These are phyloP conservation scores for Xylaria sp. DNA, from an alignment of 2,329 filamentous ascomycete species.

Conservation along the genomic window DNA sequence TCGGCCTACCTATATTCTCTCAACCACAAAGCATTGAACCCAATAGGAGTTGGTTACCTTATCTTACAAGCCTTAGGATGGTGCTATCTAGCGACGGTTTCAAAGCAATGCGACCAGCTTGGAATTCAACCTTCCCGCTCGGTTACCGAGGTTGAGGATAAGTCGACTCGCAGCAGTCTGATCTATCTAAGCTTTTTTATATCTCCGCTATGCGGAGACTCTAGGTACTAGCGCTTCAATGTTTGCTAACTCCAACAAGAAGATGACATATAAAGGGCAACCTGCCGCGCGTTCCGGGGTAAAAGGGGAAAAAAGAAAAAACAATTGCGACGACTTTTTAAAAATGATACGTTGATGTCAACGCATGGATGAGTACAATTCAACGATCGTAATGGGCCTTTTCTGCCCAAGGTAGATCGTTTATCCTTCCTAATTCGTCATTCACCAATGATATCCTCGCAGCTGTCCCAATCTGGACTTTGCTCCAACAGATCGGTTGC, in stretches of 20 bases:
- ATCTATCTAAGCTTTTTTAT: background rate
- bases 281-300: conserved; percentile 15
- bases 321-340: background rate
- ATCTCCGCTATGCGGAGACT: conserved; percentile 1
- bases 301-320: background rate
- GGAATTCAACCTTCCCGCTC: background rate
- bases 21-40: background rate
- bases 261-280: background rate
- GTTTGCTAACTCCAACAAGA: conserved; percentile 5
- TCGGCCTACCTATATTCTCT: too few species aligned
- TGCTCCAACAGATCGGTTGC: conserved; percentile 21
- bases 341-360: background rate
- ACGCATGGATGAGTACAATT: background rate
- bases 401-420: background rate
- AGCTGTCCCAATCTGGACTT: conserved; percentile 35
- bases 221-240: conserved; percentile 11
- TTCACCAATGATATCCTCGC: conserved; percentile 35
- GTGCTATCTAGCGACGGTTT: background rate
- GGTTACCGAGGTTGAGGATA: background rate
- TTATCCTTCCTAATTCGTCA: conserved; percentile 4
- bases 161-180: conserved; percentile 1
- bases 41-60: background rate
- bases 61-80: background rate
- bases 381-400: background rate
- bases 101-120: background rate